These are phyloP conservation scores for Penicillium samsonianum DNA, from an alignment of 495 filamentous ascomycete genomes.

Conservation along the genomic window DNA sequence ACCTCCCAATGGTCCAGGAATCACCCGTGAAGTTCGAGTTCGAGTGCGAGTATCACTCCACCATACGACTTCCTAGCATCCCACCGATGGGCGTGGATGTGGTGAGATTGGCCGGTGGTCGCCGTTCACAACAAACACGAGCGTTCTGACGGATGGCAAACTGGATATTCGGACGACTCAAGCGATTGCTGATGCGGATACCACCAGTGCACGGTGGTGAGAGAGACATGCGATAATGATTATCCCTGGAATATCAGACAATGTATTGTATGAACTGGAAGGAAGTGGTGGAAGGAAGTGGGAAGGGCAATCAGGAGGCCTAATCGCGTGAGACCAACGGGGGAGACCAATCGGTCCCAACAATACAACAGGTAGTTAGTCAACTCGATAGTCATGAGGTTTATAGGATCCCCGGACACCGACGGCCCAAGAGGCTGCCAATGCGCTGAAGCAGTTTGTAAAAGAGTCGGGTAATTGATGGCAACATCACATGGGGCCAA, in stretches of 20 bases:
- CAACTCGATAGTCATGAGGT: neutral
- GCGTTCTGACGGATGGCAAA: conserved; percentile 49
- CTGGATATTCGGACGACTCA: conserved; percentile 55
- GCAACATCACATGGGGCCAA: conserved; percentile 2
- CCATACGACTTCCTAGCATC: conserved; percentile 52
- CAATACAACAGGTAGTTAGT: neutral
- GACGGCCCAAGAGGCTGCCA: conserved; percentile 6
- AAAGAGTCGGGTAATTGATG: neutral
- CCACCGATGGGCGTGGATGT: conserved; percentile 56
- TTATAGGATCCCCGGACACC: conserved; percentile 4
- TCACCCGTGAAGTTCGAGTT: conserved; percentile 60
- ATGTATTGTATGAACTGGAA: conserved; percentile 37
- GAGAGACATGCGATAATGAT: conserved; percentile 57
- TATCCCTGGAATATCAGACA: conserved; percentile 40
- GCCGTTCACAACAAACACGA: conserved; percentile 56
- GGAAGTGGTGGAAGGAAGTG: conserved; percentile 31
- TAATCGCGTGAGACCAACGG: conserved; percentile 2
- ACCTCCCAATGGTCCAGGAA: conserved; percentile 50
- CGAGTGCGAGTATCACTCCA: conserved; percentile 56
- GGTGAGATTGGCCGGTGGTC: conserved; percentile 56
- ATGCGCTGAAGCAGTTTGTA: neutral
- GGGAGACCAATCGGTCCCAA: neutral
- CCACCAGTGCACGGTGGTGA: conserved; percentile 54
- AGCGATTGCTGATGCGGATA: conserved; percentile 63
- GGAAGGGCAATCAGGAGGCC: conserved; percentile 19